Conservation (phyloP, 495 filamentous ascomycete genomes). For the Aspergillus conjunctus region DNA sequence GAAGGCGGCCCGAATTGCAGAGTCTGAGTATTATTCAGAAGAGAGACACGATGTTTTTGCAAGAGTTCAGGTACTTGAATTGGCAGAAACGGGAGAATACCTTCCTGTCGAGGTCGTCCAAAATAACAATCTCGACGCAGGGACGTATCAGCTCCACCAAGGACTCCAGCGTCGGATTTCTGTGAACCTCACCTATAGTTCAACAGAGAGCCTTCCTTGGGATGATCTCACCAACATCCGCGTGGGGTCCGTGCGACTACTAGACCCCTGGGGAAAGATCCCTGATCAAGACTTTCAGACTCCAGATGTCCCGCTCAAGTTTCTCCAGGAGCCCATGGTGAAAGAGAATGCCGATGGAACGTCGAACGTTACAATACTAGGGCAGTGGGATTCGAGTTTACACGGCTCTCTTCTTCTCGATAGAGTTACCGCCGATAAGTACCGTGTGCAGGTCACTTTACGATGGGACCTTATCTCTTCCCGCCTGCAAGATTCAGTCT, state of each 20-base stretch:
- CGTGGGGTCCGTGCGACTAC: slow-evolving; percentile 75
- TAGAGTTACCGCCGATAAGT: slow-evolving; percentile 84
- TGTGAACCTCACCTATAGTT: slow-evolving; percentile 84
- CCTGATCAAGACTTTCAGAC: slow-evolving; percentile 72
- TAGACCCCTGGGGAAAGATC: slow-evolving; percentile 82
- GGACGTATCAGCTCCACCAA: slow-evolving; percentile 93
- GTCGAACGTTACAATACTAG: slow-evolving; percentile 78
- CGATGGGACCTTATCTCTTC: slow-evolving; percentile 79
- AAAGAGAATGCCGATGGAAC: slow-evolving; percentile 88
- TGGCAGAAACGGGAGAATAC: slow-evolving; percentile 89
- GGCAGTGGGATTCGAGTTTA: slow-evolving; percentile 95
- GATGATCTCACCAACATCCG: slow-evolving; percentile 72
- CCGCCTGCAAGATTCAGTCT: slow-evolving; percentile 78
- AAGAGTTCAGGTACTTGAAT: slow-evolving; percentile 81
- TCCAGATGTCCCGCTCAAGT: slow-evolving; percentile 74
- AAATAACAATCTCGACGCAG: slow-evolving; percentile 74
- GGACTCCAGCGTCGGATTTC: slow-evolving; percentile 88
- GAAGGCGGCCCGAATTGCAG: slow-evolving; percentile 75
- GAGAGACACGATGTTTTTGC: slow-evolving; percentile 94
- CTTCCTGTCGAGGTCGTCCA: slow-evolving; percentile 91
- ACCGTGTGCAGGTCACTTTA: slow-evolving; percentile 84
- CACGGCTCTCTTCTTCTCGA: slow-evolving; percentile 90
- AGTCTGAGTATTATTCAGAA: slow-evolving; percentile 88
- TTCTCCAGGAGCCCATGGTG: slow-evolving; percentile 72
- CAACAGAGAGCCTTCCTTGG: slow-evolving; percentile 85